These are phyloP conservation scores for Cryptosporidium muris DNA, from an alignment of 169 alveolate species.

Conservation along the genomic window DNA sequence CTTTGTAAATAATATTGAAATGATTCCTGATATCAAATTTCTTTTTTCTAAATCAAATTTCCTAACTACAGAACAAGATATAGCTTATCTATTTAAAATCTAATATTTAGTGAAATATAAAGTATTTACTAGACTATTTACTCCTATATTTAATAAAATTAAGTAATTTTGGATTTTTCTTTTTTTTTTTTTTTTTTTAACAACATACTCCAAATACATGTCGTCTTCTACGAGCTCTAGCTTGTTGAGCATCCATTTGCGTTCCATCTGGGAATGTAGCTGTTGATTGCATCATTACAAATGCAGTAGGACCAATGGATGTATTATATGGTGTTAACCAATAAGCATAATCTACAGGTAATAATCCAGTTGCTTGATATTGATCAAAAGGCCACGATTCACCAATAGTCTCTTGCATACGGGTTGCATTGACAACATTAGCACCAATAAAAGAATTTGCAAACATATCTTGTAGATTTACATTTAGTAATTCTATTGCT, in stretches of 20 bases:
- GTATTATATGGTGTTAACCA: slow-evolving; percentile 70
- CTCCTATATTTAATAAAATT: too few species aligned
- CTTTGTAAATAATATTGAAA: too few species aligned
- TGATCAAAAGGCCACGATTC: slow-evolving; percentile 74
- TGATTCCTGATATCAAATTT: too few species aligned
- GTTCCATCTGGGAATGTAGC: slow-evolving; percentile 74
- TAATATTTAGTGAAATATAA: too few species aligned
- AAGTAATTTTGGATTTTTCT: not conserved
- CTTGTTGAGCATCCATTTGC: slow-evolving; percentile 73
- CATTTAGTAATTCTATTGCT: slow-evolving; percentile 64
- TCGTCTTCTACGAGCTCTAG: slow-evolving; percentile 71
- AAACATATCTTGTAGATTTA: slow-evolving; percentile 68
- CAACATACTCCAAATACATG: slow-evolving; percentile 68
- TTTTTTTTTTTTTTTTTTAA: not conserved
- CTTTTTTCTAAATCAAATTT: too few species aligned
- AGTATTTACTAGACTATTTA: too few species aligned
- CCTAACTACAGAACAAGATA: too few species aligned
- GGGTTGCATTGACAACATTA: slow-evolving; percentile 64
- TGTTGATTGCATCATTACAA: slow-evolving; percentile 70
- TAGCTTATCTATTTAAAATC: too few species aligned
- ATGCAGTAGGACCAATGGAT: slow-evolving; percentile 70
- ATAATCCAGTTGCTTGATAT: slow-evolving; percentile 69
- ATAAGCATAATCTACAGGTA: slow-evolving; percentile 73
- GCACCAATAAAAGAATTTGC: slow-evolving; percentile 69
- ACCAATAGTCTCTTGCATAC: slow-evolving; percentile 69